Evolutionary conservation across 495 filamentous ascomycete genomes (phyloP), one percentile per base, ranked within the genome.

Genomic region (Lepidopterella palustris): DNA sequence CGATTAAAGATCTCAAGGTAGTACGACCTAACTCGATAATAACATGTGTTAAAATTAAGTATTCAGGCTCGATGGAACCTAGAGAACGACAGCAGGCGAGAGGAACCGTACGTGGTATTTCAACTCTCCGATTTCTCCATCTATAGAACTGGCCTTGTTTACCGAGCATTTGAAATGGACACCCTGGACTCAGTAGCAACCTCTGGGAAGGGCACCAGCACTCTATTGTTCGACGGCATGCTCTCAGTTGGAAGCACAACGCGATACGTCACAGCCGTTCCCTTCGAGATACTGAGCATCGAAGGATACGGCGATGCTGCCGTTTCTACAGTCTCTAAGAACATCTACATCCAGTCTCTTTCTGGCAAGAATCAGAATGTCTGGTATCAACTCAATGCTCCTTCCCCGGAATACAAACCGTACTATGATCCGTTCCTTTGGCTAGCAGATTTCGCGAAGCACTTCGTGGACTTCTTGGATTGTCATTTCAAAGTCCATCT

Each of bases 381-480:
- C 5, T 90, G 86, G 73, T 90, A 89, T 64, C 74, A 75, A 15
- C 69, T 90, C 1, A 70, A 65, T 15, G 73, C 68, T 1, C 83
- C 86, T 5, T 70, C 83, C 0, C 25, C 61, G 0, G 80, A 83
- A 48, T 91, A 91, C 61, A 45, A 23, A 32, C 66, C 81, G 21
- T 90, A 82, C 61, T 75, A 83, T 55, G 51, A 74, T 5, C 75
- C 79, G 0, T 90, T 89, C 57, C 55, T 81, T 0, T 90, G 87
- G 87, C 62, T 89, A 15, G 84, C 80, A 0, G 79, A 84, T 50
- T 72, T 90, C 11, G 76, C 79, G 1, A 89, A 89, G 63, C 80
- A 88, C 63, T 78, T 87, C 35, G 72, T 88, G 15, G 86, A 89
- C 58, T 89, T 79, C 62, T 72, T 82, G 39, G 61, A 73, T 3